A percentile compares a stretch with the other conserved stretches of the same genome.
Evolutionary conservation across 768 basidiomycete genomes (phyloP).

Genomic region (Leucogyrophana mollusca): DNA sequence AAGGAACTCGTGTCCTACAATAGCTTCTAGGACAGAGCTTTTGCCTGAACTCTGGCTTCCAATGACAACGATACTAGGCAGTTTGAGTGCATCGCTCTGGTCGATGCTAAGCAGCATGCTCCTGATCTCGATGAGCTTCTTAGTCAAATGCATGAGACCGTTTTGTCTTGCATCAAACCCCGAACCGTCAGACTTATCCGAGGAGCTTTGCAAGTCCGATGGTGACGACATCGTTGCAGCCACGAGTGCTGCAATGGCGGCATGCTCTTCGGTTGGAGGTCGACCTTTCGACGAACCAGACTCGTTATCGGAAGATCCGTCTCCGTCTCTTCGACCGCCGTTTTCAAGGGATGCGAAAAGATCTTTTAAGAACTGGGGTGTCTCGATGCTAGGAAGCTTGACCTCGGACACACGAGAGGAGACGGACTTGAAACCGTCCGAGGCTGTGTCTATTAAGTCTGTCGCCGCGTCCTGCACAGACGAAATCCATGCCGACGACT

Average conservation of each 20-base stretch:
- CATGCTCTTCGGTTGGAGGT: constrained; percentile 53
- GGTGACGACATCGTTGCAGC: constrained; percentile 80
- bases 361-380: constrained; percentile 70
- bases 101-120: constrained; percentile 95
- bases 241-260: constrained; percentile 70
- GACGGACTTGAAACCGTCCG: constrained; percentile 62
- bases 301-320: constrained; percentile 32
- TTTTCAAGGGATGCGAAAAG: constrained; percentile 39
- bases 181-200: constrained; percentile 28
- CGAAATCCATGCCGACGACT: constrained; percentile 63
- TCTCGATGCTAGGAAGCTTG: constrained; percentile 53
- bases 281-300: constrained; percentile 37
- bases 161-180: constrained; percentile 57
- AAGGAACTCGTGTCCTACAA: constrained; percentile 96
- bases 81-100: constrained; percentile 89
- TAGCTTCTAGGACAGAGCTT: constrained; percentile 94
- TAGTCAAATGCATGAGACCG: constrained; percentile 89
- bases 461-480: constrained; percentile 67
- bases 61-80: constrained; percentile 97
- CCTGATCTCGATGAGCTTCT: constrained; percentile 94
- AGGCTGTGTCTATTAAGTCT: constrained; percentile 72
- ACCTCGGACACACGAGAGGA: constrained; percentile 59
- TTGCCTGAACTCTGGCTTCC: constrained; percentile 99
- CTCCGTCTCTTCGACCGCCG: constrained; percentile 30
- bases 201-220: constrained; percentile 52